phyloP scores from a whole-genome alignment of 1,139 yeast genomes.

The Diutina pseudorugosa region DNA sequence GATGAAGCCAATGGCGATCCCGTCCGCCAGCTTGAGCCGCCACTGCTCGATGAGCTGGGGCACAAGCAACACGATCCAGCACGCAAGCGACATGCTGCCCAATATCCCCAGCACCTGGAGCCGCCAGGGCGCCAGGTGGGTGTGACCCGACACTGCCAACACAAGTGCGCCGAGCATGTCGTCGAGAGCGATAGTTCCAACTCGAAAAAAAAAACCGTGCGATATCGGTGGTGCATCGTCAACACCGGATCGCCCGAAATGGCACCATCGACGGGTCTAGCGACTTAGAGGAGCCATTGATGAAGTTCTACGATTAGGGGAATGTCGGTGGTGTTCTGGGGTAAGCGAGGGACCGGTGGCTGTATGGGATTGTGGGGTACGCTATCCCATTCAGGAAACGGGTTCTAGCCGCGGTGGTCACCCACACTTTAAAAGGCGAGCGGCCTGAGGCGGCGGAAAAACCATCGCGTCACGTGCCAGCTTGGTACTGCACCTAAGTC shows the following conservation, averaged over 20 bases:
- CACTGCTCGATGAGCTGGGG: slow-evolving; percentile 81
- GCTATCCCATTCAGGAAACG: not conserved
- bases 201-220: not conserved
- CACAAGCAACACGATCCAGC: slow-evolving; percentile 71
- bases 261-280: no score
- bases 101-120: not conserved
- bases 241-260: not conserved
- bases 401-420: not conserved
- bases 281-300: no score
- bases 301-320: not conserved
- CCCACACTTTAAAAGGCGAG: no score
- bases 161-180: not conserved
- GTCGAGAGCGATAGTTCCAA: not conserved
- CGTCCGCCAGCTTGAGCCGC: slow-evolving; percentile 68
- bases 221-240: not conserved
- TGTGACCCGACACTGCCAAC: not conserved
- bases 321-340: no score
- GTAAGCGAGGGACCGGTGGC: not conserved
- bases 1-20: slow-evolving; percentile 61
- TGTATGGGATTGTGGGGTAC: not conserved
- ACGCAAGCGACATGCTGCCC: slow-evolving; percentile 27
- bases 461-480: not conserved
- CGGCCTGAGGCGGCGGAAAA: not conserved
- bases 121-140: not conserved
- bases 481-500: not conserved